Conservation (phyloP, 2,329 filamentous ascomycete species). For the Aspergillus sojae region DNA sequence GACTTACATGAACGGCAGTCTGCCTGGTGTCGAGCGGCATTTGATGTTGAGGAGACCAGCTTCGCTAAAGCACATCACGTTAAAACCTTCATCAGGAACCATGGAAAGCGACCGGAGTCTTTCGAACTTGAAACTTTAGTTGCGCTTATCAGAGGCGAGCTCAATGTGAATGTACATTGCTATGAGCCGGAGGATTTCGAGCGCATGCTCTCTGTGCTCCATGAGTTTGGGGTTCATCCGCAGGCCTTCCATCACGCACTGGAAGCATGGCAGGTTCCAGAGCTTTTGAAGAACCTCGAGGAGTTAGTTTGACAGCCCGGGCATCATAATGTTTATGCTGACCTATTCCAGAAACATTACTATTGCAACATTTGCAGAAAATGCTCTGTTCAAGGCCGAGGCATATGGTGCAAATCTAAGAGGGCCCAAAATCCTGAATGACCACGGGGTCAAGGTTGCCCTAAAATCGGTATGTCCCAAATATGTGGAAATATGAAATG, state of each 20-base stretch:
- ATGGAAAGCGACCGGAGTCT: conserved; percentile 29
- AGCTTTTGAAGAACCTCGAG: conserved; percentile 43
- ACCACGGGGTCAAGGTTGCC: conserved; percentile 67
- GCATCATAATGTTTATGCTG: neutral
- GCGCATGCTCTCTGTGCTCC: conserved; percentile 61
- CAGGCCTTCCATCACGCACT: conserved; percentile 72
- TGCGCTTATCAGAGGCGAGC: conserved; percentile 67
- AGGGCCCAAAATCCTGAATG: conserved; percentile 67
- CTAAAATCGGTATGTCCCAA: conserved; percentile 63
- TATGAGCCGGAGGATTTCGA: conserved; percentile 71
- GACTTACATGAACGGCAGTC: neutral
- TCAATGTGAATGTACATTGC: conserved; percentile 71
- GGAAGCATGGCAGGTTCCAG: conserved; percentile 67
- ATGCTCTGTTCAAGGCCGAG: conserved; percentile 73
- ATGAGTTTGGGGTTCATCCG: conserved; percentile 70
- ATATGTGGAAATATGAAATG: too few species aligned
- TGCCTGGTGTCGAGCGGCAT: neutral
- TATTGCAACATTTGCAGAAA: conserved; percentile 67
- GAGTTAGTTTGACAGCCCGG: neutral
- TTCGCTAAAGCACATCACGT: neutral
- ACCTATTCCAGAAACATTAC: conserved; percentile 46
- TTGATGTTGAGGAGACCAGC: neutral
- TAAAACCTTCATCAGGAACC: neutral
- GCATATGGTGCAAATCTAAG: conserved; percentile 66
- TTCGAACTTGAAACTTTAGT: conserved; percentile 65